Evolutionary conservation across 345 rosid species (phyloP).

Genomic region (Hibiscus trionum): DNA sequence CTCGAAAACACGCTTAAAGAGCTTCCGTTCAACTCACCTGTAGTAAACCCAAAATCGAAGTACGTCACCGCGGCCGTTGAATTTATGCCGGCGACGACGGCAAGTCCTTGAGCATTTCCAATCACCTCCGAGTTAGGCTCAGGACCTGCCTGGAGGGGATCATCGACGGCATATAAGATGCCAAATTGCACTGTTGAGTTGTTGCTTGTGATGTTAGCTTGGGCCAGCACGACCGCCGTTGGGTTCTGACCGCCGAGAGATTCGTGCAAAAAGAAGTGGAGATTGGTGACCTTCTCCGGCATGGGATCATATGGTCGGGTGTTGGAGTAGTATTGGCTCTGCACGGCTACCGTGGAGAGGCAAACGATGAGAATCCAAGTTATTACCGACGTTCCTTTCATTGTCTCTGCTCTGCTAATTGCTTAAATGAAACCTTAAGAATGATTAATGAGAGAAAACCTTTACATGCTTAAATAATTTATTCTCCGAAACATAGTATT

Average conservation of each 20-base stretch:
- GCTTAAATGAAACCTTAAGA: not conserved
- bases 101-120: slow-evolving; percentile 24
- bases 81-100: slow-evolving; percentile 7
- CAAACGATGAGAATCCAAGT: not conserved
- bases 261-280: slow-evolving; percentile 6
- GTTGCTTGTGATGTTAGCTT: not conserved
- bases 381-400: not conserved
- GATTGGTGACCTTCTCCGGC: slow-evolving; percentile 21
- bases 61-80: not conserved
- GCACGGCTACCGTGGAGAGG: not conserved
- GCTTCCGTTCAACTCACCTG: slow-evolving; percentile 25
- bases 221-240: not conserved
- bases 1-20: slow-evolving; percentile 23
- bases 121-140: slow-evolving; percentile 9
- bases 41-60: slow-evolving; percentile 22
- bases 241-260: not conserved
- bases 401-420: not conserved
- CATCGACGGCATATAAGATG: slow-evolving; percentile 10
- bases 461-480: not conserved
- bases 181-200: not conserved
- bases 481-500: not conserved
- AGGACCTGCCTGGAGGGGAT: slow-evolving; percentile 12
- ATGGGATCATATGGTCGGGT: not conserved
- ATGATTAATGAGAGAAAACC: not conserved
- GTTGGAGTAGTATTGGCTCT: slow-evolving; percentile 3